Evolutionary conservation across 495 filamentous ascomycete genomes (phyloP).

Genomic region (Aspergillus sclerotioniger): DNA sequence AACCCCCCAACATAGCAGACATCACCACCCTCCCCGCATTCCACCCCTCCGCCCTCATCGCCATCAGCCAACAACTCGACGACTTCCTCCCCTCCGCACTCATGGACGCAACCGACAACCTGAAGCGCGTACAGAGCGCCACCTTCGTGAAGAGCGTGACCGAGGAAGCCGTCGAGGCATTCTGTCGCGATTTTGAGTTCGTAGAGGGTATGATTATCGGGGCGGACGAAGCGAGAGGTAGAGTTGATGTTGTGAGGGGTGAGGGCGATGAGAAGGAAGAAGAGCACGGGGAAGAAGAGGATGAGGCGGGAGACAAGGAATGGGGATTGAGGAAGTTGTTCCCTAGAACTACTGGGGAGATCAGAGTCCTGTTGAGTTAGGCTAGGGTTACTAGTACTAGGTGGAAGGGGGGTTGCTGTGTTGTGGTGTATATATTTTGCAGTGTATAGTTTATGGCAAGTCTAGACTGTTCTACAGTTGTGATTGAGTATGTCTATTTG

Average conservation of each 20-base stretch:
- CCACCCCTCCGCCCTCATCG: conserved; percentile 59
- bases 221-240: conserved; percentile 52
- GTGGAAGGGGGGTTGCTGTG: neutral
- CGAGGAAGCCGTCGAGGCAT: conserved; percentile 78
- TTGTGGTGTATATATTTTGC: neutral
- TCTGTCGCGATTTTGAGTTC: conserved; percentile 88
- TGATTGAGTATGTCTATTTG: too few relatives aligned
- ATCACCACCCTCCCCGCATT: conserved; percentile 59
- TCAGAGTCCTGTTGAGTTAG: conserved; percentile 69
- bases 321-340: conserved; percentile 65
- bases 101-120: conserved; percentile 82
- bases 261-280: conserved; percentile 31
- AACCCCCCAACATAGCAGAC: conserved; percentile 40
- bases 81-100: conserved; percentile 88
- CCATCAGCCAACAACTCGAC: conserved; percentile 76
- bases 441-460: neutral
- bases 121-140: conserved; percentile 66
- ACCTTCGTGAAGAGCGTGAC: conserved; percentile 71
- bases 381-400: neutral
- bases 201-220: conserved; percentile 69
- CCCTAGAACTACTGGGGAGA: conserved; percentile 81
- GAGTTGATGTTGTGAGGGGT: conserved; percentile 27
- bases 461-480: neutral
- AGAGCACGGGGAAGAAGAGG: conserved; percentile 36
- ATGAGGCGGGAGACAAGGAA: conserved; percentile 34